These are phyloP conservation scores for Coemansia sp. DNA, from an alignment of 192 early-diverging fungal species.

Conservation along the genomic window DNA sequence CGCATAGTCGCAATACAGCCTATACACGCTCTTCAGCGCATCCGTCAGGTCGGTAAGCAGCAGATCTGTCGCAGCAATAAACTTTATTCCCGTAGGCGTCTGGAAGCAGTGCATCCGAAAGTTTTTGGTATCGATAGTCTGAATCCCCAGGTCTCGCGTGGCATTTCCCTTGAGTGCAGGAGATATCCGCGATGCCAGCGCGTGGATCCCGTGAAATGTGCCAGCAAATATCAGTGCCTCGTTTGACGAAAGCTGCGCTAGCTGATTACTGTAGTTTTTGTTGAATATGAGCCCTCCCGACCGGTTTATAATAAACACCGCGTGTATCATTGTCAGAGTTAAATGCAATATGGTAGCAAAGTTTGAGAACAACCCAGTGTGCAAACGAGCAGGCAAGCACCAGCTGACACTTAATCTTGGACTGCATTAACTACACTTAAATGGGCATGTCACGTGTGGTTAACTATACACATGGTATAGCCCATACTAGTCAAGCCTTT, in stretches of 20 bases:
- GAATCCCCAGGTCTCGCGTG: constrained; percentile 75
- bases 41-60: constrained; percentile 58
- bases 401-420: background rate
- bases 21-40: constrained; percentile 70
- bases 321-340: constrained; percentile 65
- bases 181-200: constrained; percentile 89
- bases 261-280: constrained; percentile 80
- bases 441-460: background rate
- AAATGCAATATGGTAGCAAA: background rate
- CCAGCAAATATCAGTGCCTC: constrained; percentile 98
- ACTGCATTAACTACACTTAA: background rate
- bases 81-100: constrained; percentile 93
- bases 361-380: background rate
- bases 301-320: constrained; percentile 81
- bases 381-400: background rate
- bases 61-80: constrained; percentile 86
- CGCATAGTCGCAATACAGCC: constrained; percentile 90
- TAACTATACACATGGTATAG: background rate
- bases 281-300: constrained; percentile 94
- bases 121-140: constrained; percentile 86
- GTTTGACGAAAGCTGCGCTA: constrained; percentile 84
- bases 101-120: constrained; percentile 94
- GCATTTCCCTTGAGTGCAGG: constrained; percentile 55
- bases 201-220: constrained; percentile 97
- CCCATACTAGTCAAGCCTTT: background rate